Base-by-base conservation (phyloP, 1,284 basidiomycete species). In the Pyrrhoderma lamaoense region DNA sequence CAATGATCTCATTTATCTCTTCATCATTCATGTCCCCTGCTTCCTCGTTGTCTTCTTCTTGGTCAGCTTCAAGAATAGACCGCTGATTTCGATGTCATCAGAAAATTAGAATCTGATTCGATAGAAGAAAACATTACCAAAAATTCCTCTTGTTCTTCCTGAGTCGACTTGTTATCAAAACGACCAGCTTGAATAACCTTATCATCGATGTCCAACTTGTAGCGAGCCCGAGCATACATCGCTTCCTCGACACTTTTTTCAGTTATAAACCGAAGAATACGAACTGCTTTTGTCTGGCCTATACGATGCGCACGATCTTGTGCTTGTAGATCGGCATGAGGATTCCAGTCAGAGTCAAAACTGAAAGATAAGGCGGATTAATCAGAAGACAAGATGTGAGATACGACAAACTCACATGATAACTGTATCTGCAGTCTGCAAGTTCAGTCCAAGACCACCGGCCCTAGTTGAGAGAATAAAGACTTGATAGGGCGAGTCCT, bases 291-390 rank as follows among this genome's bases (percentile, higher is more conserved):
- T 60, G 96, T 99, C 66, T 99, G 96, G 57, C 96, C 96, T 63
- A 99, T 99, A 81, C 96, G 94, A 76, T 99, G 95, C 9, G 93
- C 93, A 76, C 92, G 92, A 79, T 99, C 96, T 74, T 98, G 96
- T 19, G 96, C 96, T 71, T 99, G 96, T 59, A 99, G 72, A 82
- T 99, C 96, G 43, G 92, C 91, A 62, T 96, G 93, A 53, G 93
- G 93, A 71, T 97, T 97, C 93, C 89, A 92, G 65, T 91, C 88
- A 62, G 80, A 85, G 71, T 98, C 94, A 64, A 95, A 98, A 61
- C 84, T 87, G 59, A 1, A 49, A 7, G 38, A 35, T 14, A 11
- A 31, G 5, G 11, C 11, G 27, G 5, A 31, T 11, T 16, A 36
- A 53, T 19, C 16, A 52, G 13, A 50, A 31, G 40, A n/a, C 8